Conservation (phyloP, 2,329 filamentous ascomycete species). For the Aureobasidium uvarum region DNA sequence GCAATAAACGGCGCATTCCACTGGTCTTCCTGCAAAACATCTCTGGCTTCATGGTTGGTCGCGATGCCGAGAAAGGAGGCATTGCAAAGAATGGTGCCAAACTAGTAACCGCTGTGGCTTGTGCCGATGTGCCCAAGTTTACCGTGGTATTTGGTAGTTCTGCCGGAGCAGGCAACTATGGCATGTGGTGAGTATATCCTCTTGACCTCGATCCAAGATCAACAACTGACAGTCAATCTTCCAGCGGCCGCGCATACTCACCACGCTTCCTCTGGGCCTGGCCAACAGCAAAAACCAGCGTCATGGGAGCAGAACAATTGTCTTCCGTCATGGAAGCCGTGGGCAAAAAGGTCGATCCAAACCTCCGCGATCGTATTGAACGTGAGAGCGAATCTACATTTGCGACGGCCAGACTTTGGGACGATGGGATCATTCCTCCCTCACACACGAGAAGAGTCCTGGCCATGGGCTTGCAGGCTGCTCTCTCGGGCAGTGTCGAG, state of each 20-base stretch:
- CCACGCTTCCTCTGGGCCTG: conserved; percentile 93
- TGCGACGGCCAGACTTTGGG: conserved; percentile 87
- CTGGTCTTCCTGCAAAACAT: conserved; percentile 96
- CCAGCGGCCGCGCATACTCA: conserved; percentile 80
- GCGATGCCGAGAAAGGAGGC: conserved; percentile 85
- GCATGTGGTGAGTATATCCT: conserved; percentile 68
- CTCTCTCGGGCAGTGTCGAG: conserved; percentile 40
- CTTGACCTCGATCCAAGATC: not conserved
- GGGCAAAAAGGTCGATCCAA: conserved; percentile 76
- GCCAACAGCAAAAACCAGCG: conserved; percentile 93
- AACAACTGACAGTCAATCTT: not conserved
- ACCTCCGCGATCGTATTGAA: conserved; percentile 80
- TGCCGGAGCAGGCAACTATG: conserved; percentile 95
- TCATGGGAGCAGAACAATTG: conserved; percentile 95
- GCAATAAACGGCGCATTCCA: conserved; percentile 83
- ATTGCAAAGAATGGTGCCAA: conserved; percentile 99
- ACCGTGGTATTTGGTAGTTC: conserved; percentile 93
- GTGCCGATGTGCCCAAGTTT: conserved; percentile 92
- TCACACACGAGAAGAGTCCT: conserved; percentile 51
- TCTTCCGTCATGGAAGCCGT: conserved; percentile 93
- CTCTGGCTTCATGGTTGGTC: conserved; percentile 95
- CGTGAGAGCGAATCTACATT: conserved; percentile 85
- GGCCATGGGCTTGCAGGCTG: conserved; percentile 50
- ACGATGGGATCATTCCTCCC: conserved; percentile 53
- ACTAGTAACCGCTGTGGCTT: conserved; percentile 91